phyloP scores from a whole-genome alignment of 179 eudicot species.

The Heliamphora ciliata region DNA sequence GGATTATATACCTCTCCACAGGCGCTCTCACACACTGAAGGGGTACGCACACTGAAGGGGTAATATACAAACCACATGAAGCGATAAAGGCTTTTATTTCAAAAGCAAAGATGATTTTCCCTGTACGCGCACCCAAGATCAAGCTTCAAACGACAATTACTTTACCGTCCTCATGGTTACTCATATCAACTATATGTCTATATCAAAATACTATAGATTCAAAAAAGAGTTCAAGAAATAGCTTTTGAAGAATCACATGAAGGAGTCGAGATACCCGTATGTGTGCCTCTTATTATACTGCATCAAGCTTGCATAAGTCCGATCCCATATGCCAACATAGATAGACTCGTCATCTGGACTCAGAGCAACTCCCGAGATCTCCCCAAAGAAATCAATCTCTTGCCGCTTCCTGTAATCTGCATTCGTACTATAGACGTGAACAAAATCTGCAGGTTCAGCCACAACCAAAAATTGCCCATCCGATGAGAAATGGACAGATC shows the following conservation, averaged over 20 bases:
- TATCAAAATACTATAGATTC: background rate
- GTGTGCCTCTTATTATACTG: constrained; percentile 52
- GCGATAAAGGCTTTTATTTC: background rate
- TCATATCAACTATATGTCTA: background rate
- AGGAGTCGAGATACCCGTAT: constrained; percentile 63
- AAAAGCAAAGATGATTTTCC: background rate
- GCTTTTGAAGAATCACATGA: constrained; percentile 17
- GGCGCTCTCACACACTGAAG: too few species aligned
- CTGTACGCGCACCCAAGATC: background rate
- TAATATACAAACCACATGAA: background rate
- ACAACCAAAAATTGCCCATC: constrained; percentile 71
- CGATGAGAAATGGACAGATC: constrained; percentile 72
- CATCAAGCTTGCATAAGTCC: constrained; percentile 80
- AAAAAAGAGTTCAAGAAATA: background rate
- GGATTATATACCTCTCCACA: too few species aligned
- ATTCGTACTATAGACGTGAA: constrained; percentile 55
- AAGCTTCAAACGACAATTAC: background rate
- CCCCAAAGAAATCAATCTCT: constrained; percentile 87
- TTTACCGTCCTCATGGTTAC: background rate
- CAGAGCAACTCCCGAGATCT: constrained; percentile 69
- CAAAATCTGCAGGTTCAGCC: constrained; percentile 90
- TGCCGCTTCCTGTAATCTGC: constrained; percentile 44
- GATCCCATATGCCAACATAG: constrained; percentile 79
- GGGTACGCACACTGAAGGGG: too few species aligned
- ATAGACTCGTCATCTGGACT: constrained; percentile 78